A percentile compares a stretch with the other conserved stretches of the same genome.
Evolutionary conservation across 306 rosid genomes (phyloP).

Genomic region (Trifolium repens): DNA sequence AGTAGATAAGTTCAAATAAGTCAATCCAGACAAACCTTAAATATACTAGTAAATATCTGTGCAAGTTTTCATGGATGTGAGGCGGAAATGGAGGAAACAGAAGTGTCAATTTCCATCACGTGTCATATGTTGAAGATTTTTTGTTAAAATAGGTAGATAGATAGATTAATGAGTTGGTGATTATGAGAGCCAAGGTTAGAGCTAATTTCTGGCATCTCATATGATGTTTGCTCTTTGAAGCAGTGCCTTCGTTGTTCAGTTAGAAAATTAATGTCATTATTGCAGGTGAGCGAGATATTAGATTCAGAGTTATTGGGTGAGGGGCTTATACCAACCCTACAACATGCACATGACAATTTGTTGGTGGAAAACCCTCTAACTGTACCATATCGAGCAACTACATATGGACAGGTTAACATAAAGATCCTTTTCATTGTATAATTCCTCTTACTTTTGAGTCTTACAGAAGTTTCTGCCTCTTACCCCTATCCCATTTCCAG

Average conservation of each 20-base stretch:
- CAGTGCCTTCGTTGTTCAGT: not conserved
- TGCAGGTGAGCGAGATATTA: slow-evolving; percentile 94
- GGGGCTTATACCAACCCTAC: slow-evolving; percentile 92
- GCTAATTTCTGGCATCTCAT: slow-evolving; percentile 15
- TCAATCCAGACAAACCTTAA: no score
- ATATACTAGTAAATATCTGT: no score
- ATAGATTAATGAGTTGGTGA: slow-evolving; percentile 26
- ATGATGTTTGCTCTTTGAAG: slow-evolving; percentile 14
- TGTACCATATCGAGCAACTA: slow-evolving; percentile 82
- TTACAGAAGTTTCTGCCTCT: slow-evolving; percentile 15
- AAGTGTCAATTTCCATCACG: not conserved
- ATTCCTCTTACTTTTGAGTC: slow-evolving; percentile 13
- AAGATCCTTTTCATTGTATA: slow-evolving; percentile 24
- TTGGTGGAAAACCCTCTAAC: slow-evolving; percentile 73
- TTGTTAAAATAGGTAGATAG: not conserved
- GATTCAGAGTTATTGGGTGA: slow-evolving; percentile 93
- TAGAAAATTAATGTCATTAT: not conserved
- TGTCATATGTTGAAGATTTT: not conserved
- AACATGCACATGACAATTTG: slow-evolving; percentile 82
- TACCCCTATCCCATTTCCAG: slow-evolving; percentile 47
- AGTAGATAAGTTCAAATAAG: no score
- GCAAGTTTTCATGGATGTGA: not conserved
- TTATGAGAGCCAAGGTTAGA: slow-evolving; percentile 9
- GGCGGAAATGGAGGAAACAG: not conserved
- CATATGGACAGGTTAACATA: slow-evolving; percentile 72